Evolutionary conservation across 371 early-diverging fungal species (phyloP), one percentile per base, ranked within the genome.

Genomic region (Rhizopus delemar): DNA sequence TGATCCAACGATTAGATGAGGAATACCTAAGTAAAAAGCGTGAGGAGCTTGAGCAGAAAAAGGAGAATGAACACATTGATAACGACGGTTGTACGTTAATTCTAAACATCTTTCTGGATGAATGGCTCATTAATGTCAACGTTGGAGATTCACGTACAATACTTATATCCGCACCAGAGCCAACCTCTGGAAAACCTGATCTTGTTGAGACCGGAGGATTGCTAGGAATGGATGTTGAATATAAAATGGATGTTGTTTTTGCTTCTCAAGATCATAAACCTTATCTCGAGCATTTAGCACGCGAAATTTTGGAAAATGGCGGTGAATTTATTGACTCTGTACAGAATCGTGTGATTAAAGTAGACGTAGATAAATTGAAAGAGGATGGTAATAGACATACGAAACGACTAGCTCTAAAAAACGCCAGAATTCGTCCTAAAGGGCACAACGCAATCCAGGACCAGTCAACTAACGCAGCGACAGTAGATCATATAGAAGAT

Each of bases 51-150:
- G 50, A 46, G 28, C n/a, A 32, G 9, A 33, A 54, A 49, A 13
- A 55, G 9, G 11, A 52, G 2, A 51, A 56, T 7, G 64, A 66
- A 53, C 64, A 59, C 8, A 56, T 69, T 13, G 86, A 85, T 38
- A 91, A 92, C 67, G 94, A 93, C 56, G 94, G 94, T 0, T 89
- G 91, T 61, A 92, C 94, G 0, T 66, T 93, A 16, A 79, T 90
- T 22, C 80, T 89, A 34, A 90, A 89, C 56, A 60, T 93, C 4
- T 78, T 93, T 50, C 76, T 84, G 53, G 83, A 81, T 50, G 85
- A 83, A n/a, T 90, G 88, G 87, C 60, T 91, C 12, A 81, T 91
- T 46, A 90, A 89, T 69, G 67, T 86, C 56, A 93, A 93, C 59
- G 89, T 93, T 4, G 94, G 94, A 16, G 93, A 93, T 67, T 88